phyloP scores from a whole-genome alignment of 345 rosid species.

The Citrus australasica region DNA sequence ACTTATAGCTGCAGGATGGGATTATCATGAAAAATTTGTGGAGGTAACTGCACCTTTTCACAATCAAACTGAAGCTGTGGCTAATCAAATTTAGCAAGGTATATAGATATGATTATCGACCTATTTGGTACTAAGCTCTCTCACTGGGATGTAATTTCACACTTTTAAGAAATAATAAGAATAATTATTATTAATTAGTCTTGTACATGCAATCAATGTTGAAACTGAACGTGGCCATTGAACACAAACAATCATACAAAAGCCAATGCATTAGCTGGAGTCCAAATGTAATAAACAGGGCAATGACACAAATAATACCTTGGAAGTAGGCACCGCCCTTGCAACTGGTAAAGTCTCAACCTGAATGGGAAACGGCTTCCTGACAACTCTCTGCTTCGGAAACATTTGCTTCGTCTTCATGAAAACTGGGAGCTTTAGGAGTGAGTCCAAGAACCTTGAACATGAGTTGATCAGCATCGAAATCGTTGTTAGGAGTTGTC shows the following conservation, averaged over 20 bases:
- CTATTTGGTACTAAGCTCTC: too few relatives aligned
- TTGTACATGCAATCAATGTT: not conserved
- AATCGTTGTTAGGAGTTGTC: slow-evolving; percentile 95
- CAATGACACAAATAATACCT: not conserved
- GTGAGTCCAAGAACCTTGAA: slow-evolving; percentile 83
- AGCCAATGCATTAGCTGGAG: not conserved
- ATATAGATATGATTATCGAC: too few relatives aligned
- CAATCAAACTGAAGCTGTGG: too few relatives aligned
- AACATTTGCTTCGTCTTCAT: slow-evolving; percentile 36
- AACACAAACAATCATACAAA: not conserved
- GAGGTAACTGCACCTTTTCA: too few relatives aligned
- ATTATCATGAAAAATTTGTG: too few relatives aligned
- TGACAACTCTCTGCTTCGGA: slow-evolving; percentile 38
- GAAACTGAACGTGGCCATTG: not conserved
- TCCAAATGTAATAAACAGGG: not conserved
- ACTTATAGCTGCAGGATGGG: too few relatives aligned
- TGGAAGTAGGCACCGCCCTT: not conserved
- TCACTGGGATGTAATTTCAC: too few relatives aligned
- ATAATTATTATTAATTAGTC: too few relatives aligned
- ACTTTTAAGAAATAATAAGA: too few relatives aligned
- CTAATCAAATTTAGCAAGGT: too few relatives aligned
- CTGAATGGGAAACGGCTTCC: slow-evolving; percentile 49
- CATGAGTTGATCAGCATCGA: slow-evolving; percentile 85
- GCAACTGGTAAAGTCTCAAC: slow-evolving; percentile 20
- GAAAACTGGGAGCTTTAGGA: slow-evolving; percentile 74